Evolutionary conservation across 2,329 filamentous ascomycete species (phyloP), one percentile per base, ranked within the genome.

Genomic region (Fusarium protoensiforme): DNA sequence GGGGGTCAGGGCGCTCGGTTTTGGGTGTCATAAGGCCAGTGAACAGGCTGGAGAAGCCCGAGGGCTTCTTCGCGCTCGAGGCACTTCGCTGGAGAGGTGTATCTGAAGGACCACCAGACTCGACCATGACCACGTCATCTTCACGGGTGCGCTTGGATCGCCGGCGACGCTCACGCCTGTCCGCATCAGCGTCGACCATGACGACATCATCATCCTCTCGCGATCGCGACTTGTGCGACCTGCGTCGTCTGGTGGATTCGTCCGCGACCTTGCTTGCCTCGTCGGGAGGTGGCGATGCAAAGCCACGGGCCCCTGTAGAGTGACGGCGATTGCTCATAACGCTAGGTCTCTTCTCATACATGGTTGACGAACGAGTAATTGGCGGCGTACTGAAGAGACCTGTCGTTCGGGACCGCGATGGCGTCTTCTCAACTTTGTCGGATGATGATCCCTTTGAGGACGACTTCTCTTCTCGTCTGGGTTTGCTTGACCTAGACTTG

Each of bases 281-380:
- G 33, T 95, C 94, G 3, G 92, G 90, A 10, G 93, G 92, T 5
- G 94, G 93, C 22, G 93, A 94, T 53, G 89, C 87, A 68, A 95
- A 85, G 9, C 91, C 92, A 71, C 86, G 86, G 31, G 85, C 88
- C 61, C 94, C 93, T 18, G 92, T 82, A 1, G 94, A 93, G 70
- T 91, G 87, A 39, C 92, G 91, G 64, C 93, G 89, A 67, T 86
- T 91, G 61, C 86, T 86, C 65, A 86, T 86, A 38, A 83, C 83
- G 71, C 87, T 88, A 29, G 87, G 84, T 41, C 91, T 90, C 76
- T 87, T 90, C 53, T 92, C 90, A 56, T 92, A 90, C 20, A 88
- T 90, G 13, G 94, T 92, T 80, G 91, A 92, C 2, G 92, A 90
- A 33, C 92, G 89, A 31, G 92, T 91, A 62, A 93, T 85, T 16